Conservation (phyloP, 2,329 filamentous ascomycete genomes). For the Fusarium sp. region DNA sequence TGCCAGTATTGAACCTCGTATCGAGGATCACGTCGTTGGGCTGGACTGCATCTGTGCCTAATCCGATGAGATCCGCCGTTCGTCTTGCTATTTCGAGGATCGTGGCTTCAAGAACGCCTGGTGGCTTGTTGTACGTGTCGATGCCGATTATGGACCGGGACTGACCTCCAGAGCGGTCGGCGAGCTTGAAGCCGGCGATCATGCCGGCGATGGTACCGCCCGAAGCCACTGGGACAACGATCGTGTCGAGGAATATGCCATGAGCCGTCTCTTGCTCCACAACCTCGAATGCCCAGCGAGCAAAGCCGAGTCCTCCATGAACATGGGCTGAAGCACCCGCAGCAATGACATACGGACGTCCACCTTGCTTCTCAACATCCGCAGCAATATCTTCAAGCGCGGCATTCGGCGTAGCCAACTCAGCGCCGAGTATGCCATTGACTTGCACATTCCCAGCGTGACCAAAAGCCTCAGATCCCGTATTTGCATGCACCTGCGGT, state of each 20-base stretch:
- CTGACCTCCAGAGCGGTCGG: fast-evolving
- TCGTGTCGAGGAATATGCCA: not conserved
- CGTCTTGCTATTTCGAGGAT: not conserved
- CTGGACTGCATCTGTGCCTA: not conserved
- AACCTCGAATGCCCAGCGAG: not conserved
- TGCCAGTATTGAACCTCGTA: not conserved
- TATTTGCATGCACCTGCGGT: not conserved
- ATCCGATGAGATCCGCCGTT: not conserved
- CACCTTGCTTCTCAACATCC: not conserved
- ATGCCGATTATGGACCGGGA: not conserved
- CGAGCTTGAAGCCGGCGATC: not conserved
- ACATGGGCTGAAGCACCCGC: not conserved
- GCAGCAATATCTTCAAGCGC: not conserved
- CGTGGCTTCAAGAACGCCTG: not conserved
- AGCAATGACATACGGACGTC: not conserved
- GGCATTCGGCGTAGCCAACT: not conserved
- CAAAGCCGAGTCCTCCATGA: not conserved
- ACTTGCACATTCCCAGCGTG: not conserved
- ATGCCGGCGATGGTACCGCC: not conserved
- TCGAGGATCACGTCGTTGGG: not conserved
- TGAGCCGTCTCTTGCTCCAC: not conserved
- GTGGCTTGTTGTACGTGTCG: not conserved
- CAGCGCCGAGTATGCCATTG: not conserved
- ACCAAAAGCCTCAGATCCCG: not conserved
- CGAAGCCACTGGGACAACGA: not conserved